These are phyloP conservation scores for Diaporthe humulicola DNA, from an alignment of 2,329 filamentous ascomycete genomes.

Conservation along the genomic window DNA sequence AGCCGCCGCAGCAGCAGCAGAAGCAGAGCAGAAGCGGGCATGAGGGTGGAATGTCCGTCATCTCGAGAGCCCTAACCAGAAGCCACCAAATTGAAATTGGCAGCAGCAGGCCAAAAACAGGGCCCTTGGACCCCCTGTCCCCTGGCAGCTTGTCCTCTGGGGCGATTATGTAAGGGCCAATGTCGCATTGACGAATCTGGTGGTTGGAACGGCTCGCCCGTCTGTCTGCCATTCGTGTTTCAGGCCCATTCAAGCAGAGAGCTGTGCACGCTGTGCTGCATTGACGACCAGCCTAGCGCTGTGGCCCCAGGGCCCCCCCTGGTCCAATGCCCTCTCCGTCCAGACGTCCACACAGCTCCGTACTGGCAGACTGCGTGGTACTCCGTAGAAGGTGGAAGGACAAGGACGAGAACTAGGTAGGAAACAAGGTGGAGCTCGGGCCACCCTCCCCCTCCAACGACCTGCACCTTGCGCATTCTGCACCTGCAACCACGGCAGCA, in stretches of 20 bases:
- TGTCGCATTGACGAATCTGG: conserved; percentile 23
- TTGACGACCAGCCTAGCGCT: conserved; percentile 1
- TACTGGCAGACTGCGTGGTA: too few species aligned
- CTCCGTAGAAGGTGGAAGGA: neutral
- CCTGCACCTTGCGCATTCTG: neutral
- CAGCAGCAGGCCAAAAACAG: conserved; percentile 23
- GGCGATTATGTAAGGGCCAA: conserved; percentile 28
- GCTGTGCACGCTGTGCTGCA: conserved; percentile 9
- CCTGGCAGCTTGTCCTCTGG: neutral
- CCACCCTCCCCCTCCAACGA: conserved; percentile 31
- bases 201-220: conserved; percentile 16
- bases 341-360: too few species aligned
- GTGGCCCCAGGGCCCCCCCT: neutral
- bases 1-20: neutral
- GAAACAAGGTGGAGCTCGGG: conserved; percentile 29
- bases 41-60: neutral
- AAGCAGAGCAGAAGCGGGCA: neutral
- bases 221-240: neutral
- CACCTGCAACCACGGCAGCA: conserved; percentile 28
- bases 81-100: conserved; percentile 39
- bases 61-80: conserved; percentile 35
- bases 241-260: conserved; percentile 1
- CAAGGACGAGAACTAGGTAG: neutral
- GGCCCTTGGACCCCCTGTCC: neutral
- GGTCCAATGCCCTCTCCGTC: neutral